Conservation (phyloP, 306 rosid genomes). For the Acacia confusa region DNA sequence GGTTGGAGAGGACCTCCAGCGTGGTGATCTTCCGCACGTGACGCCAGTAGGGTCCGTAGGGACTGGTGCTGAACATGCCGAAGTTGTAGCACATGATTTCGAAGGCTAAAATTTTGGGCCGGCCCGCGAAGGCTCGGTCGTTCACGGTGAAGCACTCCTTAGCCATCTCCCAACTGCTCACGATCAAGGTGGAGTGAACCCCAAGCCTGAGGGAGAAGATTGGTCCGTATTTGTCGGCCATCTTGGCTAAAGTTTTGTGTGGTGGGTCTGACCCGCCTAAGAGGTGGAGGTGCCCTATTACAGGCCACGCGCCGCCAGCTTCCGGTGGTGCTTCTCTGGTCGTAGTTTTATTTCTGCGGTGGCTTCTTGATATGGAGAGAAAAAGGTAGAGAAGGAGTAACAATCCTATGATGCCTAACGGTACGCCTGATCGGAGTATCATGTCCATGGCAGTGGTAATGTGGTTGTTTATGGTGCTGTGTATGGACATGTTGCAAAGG, state of each 20-base stretch:
- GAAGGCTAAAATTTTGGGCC: constrained; percentile 8
- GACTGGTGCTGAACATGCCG: constrained; percentile 32
- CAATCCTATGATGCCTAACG: no score
- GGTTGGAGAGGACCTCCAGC: constrained; percentile 12
- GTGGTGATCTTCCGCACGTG: background rate
- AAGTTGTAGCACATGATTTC: constrained; percentile 26
- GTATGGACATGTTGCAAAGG: no score
- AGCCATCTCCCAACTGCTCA: constrained; percentile 31
- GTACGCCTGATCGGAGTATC: no score
- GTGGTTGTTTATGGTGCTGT: no score
- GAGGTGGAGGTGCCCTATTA: constrained; percentile 37
- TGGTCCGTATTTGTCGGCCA: constrained; percentile 27
- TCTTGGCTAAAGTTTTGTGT: background rate
- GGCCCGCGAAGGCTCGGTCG: background rate
- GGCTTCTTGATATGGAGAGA: background rate
- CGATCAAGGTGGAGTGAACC: background rate
- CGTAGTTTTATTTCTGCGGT: background rate
- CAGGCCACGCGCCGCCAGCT: constrained; percentile 33
- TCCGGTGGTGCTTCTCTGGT: background rate
- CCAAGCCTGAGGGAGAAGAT: constrained; percentile 10
- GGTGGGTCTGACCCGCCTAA: constrained; percentile 16
- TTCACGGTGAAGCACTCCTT: constrained; percentile 19
- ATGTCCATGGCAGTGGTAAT: no score
- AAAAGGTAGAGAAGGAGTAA: background rate
- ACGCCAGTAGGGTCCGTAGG: constrained; percentile 28